A percentile compares a stretch with the other conserved stretches of the same genome.
Evolutionary conservation across 2,329 filamentous ascomycete genomes (phyloP).

Genomic region (Penicillium vulpinum): DNA sequence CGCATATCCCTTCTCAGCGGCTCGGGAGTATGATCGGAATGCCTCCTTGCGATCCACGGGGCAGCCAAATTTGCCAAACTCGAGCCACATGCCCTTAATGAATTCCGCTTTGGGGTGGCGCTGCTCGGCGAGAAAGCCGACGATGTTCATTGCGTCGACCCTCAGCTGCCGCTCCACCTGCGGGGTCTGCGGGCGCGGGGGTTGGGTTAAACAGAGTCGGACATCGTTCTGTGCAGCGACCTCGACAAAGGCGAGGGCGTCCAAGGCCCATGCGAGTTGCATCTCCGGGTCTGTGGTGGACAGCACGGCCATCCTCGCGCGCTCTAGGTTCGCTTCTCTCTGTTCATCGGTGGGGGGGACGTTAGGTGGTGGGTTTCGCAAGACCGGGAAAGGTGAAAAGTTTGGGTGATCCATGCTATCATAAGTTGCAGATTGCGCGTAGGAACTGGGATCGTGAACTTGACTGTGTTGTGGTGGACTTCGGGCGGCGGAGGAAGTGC

Average conservation of each 20-base stretch:
- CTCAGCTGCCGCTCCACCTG: slow-evolving; percentile 85
- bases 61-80: slow-evolving; percentile 94
- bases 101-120: slow-evolving; percentile 92
- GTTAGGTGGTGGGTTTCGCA: slow-evolving; percentile 75
- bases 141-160: slow-evolving; percentile 86
- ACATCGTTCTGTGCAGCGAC: slow-evolving; percentile 74
- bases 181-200: slow-evolving; percentile 72
- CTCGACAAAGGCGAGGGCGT: slow-evolving; percentile 86
- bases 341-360: slow-evolving; percentile 93
- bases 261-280: slow-evolving; percentile 95
- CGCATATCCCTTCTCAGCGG: slow-evolving; percentile 82
- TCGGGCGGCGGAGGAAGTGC: slow-evolving; percentile 38
- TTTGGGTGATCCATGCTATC: slow-evolving; percentile 62
- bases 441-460: slow-evolving; percentile 44
- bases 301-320: slow-evolving; percentile 77
- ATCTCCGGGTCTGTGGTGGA: slow-evolving; percentile 94
- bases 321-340: slow-evolving; percentile 85
- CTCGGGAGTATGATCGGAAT: slow-evolving; percentile 78
- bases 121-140: slow-evolving; percentile 85
- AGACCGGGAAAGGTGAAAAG: slow-evolving; percentile 88
- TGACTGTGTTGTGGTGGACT: slow-evolving; percentile 30
- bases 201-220: slow-evolving; percentile 61
- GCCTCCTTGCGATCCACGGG: slow-evolving; percentile 93
- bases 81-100: slow-evolving; percentile 92
- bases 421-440: slow-evolving; percentile 53